Conservation (phyloP, 371 early-diverging fungal species). For the Thermomucor indicae-seudaticae region DNA sequence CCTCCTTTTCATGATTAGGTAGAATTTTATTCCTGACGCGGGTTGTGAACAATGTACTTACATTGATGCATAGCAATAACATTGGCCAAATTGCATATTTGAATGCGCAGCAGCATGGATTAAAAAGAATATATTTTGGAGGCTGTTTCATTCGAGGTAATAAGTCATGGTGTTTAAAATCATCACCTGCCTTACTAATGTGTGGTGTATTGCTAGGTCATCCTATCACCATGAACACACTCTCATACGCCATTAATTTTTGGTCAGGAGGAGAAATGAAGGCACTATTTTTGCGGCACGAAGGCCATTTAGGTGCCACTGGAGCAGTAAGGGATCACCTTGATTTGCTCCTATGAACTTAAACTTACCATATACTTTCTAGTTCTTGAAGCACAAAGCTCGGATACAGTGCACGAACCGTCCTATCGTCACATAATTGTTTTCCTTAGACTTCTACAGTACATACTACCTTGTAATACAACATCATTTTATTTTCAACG, state of each 20-base stretch:
- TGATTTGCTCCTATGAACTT: no score
- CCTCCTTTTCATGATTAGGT: slow-evolving; percentile 86
- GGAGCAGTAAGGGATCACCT: slow-evolving; percentile 86
- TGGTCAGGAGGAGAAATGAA: slow-evolving; percentile 96
- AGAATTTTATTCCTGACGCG: slow-evolving; percentile 5
- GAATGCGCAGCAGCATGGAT: slow-evolving; percentile 90
- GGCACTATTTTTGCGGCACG: slow-evolving; percentile 93
- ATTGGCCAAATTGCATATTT: slow-evolving; percentile 97
- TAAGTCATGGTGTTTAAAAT: not conserved
- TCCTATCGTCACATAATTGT: no score
- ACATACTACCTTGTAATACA: no score
- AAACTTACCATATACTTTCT: no score
- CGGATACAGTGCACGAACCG: no score
- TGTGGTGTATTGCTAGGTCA: slow-evolving; percentile 51
- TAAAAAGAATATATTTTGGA: slow-evolving; percentile 90
- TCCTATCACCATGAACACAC: slow-evolving; percentile 94
- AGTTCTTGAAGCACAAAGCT: no score
- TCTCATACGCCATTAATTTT: slow-evolving; percentile 93
- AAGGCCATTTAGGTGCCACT: slow-evolving; percentile 94
- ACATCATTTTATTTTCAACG: no score
- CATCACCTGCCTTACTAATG: not conserved
- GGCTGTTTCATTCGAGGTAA: slow-evolving; percentile 94
- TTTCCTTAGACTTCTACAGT: no score
- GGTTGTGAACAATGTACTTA: not conserved
- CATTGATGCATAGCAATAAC: slow-evolving; percentile 75